Base-by-base conservation (phyloP, 2,329 filamentous ascomycete genomes). In the Talaromyces sp. region DNA sequence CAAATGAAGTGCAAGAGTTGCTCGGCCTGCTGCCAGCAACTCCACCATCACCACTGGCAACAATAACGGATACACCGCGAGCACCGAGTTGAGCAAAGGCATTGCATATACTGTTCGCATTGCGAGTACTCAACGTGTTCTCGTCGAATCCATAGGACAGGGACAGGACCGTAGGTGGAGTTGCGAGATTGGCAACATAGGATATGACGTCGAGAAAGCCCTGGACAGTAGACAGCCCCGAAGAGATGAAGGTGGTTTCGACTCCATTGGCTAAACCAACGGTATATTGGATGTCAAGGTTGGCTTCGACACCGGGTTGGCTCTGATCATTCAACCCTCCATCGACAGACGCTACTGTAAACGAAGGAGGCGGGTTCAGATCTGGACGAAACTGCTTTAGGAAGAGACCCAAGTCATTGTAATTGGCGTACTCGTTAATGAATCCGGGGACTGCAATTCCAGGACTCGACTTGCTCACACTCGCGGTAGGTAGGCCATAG, bases 91-190 rank as follows among this genome's bases (percentile, higher is more conserved):
- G 85, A 70, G 85, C 76, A 69, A 84, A 82, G 45, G 79, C 76
- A 57, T 75, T 75, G 68, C 79, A 80, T 66, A 81, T 76, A 8
- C 27, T 54, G 31, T 54, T 54, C 19, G 78, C 73, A 67, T 82
- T 76, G 68, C 85, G 83, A 73, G 88, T 88, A 67, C 75, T 77
- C 6, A 80, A 74, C 0, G 86, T n/a, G 83, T 82, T 10, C 76
- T 88, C 86, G 52, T 82, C 79, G 52, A 82, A 82, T 56, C 84
- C 84, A 71, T 87, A 86, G 2, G 82, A 85, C 68, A 87, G 83
- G 41, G 80, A 82, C n/a, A 54, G 3, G 66, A 86, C 80, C 14
- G 86, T 84, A 67, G 86, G 85, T 9, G 85, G 84, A n/a, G 61
- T 27, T 16, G 37, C 14, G 37, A n/a, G 49, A 9, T 54, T 54